phyloP scores from a whole-genome alignment of 176 grass and related monocot species.

The maize (Zea mays) region Zm-B73-REFERENCE-NAM-5.0 NC_050101.1:97169001-97169500 shows the following conservation, averaged over 20 bases:
- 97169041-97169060: background rate
- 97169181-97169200: background rate
- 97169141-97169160: conserved; percentile 70
- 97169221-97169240: conserved; percentile 43
- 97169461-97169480: conserved; percentile 16
- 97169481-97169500: background rate
- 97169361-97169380: background rate
- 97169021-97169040: no score
- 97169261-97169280: conserved; percentile 25
- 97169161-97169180: conserved; percentile 41
- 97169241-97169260: conserved; percentile 29
- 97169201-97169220: background rate
- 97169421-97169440: conserved; percentile 57
- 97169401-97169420: background rate
- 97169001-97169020: no score
- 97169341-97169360: conserved; percentile 60
- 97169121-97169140: conserved; percentile 74
- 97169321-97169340: conserved; percentile 14
- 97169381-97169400: no score
- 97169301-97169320: background rate
- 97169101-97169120: background rate
- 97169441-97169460: conserved; percentile 35
- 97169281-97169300: conserved; percentile 44
- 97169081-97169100: no score
- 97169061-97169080: no score